Conservation (phyloP, 331 rosid genomes). For the Ulmus americana region DNA sequence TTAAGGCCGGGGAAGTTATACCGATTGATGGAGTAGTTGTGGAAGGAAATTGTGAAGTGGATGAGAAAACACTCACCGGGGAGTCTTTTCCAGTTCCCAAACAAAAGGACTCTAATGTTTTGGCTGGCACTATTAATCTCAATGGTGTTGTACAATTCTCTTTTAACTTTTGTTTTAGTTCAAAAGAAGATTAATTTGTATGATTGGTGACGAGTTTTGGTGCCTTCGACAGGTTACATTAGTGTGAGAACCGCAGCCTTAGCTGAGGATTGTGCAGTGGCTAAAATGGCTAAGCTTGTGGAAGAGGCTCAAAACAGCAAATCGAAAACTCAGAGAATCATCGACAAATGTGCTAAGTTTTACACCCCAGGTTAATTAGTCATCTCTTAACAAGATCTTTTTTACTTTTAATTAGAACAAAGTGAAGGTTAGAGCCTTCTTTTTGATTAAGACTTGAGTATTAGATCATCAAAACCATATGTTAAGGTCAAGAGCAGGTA, state of each 20-base stretch:
- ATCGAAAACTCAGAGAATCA: constrained; percentile 63
- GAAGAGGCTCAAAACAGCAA: constrained; percentile 93
- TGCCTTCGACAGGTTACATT: constrained; percentile 49
- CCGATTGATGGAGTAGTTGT: constrained; percentile 83
- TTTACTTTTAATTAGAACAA: background rate
- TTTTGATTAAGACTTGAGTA: too few species aligned
- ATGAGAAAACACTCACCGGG: constrained; percentile 76
- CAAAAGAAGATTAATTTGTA: background rate
- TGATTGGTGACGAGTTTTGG: constrained; percentile 1
- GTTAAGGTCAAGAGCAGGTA: too few species aligned
- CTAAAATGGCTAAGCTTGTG: constrained; percentile 87
- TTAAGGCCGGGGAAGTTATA: constrained; percentile 78
- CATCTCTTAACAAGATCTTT: background rate
- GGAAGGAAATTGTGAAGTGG: constrained; percentile 78
- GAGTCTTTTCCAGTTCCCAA: constrained; percentile 82
- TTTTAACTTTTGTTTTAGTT: background rate
- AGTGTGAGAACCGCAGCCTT: constrained; percentile 69
- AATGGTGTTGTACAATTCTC: constrained; percentile 43
- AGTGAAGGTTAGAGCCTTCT: too few species aligned
- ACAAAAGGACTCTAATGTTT: constrained; percentile 60
- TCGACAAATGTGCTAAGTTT: constrained; percentile 73
- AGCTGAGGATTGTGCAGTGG: constrained; percentile 82
- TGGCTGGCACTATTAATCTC: constrained; percentile 91
- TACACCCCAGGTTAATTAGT: constrained; percentile 71
- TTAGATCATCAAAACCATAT: too few species aligned